Percentiles rank a stretch among this genome's conserved stretches.
phyloP scores from a whole-genome alignment of 169 alveolate genomes.

The Perkinsus marinus region DNA sequence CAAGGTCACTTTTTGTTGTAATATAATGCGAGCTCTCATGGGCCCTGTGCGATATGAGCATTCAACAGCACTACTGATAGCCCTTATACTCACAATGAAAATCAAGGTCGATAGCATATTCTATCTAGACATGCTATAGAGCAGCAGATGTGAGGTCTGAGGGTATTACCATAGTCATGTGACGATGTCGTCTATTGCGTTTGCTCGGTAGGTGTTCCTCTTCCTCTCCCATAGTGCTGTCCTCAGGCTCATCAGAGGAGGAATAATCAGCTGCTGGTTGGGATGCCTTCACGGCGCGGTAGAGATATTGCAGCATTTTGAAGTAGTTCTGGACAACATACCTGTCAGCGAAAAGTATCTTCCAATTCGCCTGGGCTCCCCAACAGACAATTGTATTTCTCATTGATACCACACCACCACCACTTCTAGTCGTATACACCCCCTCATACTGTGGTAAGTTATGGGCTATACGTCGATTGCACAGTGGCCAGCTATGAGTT shows the following conservation, averaged over 20 bases:
- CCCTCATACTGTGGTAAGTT: not conserved
- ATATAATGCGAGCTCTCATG: not conserved
- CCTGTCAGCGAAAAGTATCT: not conserved
- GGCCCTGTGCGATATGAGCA: not conserved
- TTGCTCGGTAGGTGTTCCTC: not conserved
- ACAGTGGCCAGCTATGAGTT: no score
- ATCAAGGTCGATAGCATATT: no score
- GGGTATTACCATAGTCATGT: not conserved
- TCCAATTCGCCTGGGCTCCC: no score
- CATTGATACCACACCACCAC: no score
- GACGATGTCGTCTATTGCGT: not conserved
- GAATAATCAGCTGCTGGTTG: not conserved
- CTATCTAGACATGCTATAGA: no score
- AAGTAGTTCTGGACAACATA: not conserved
- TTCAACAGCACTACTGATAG: no score
- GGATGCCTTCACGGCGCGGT: not conserved
- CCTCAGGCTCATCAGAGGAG: not conserved
- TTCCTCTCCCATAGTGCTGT: not conserved
- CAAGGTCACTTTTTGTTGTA: no score
- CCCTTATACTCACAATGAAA: no score
- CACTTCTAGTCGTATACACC: no score
- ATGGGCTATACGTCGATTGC: not conserved
- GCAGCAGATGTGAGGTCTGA: not conserved
- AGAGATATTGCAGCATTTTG: not conserved
- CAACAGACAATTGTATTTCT: no score